Evolutionary conservation across 805 yeast species (phyloP).

Genomic region (Hanseniaspora vineae): DNA sequence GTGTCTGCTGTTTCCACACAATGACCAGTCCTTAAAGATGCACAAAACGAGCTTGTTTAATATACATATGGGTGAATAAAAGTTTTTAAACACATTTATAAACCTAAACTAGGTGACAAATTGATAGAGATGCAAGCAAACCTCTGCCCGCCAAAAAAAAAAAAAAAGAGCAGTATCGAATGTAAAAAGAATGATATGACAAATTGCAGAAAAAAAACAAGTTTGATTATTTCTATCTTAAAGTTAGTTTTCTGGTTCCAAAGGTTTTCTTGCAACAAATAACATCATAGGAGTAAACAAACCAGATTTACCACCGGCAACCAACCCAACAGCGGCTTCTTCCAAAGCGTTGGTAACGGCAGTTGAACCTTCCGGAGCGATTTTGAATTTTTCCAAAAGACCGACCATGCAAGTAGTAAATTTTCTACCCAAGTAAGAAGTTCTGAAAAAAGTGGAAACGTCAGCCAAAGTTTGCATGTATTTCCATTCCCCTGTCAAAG

Average conservation of each 20-base stretch:
- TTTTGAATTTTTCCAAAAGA: constrained; percentile 66
- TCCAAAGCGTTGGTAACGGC: constrained; percentile 89
- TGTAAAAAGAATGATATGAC: too few species aligned
- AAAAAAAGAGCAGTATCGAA: too few species aligned
- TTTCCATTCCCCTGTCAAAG: constrained; percentile 88
- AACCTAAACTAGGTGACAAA: too few species aligned
- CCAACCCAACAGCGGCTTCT: constrained; percentile 92
- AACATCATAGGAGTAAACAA: constrained; percentile 98
- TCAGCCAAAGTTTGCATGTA: constrained; percentile 72
- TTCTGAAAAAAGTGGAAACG: constrained; percentile 74
- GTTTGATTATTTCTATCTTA: too few species aligned
- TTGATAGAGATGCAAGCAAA: too few species aligned
- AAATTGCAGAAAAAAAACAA: too few species aligned
- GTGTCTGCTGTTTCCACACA: too few species aligned
- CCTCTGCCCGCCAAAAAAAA: too few species aligned
- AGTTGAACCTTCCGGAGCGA: constrained; percentile 87
- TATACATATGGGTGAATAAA: too few species aligned
- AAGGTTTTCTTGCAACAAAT: constrained; percentile 77
- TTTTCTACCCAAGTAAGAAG: constrained; percentile 75
- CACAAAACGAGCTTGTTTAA: too few species aligned
- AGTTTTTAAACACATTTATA: too few species aligned
- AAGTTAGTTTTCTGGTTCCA: background rate
- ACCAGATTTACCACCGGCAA: constrained; percentile 80
- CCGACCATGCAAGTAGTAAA: constrained; percentile 73
- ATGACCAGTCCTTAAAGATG: too few species aligned